Conservation (phyloP, 305 asterid species). For the Striga hermonthica region DNA sequence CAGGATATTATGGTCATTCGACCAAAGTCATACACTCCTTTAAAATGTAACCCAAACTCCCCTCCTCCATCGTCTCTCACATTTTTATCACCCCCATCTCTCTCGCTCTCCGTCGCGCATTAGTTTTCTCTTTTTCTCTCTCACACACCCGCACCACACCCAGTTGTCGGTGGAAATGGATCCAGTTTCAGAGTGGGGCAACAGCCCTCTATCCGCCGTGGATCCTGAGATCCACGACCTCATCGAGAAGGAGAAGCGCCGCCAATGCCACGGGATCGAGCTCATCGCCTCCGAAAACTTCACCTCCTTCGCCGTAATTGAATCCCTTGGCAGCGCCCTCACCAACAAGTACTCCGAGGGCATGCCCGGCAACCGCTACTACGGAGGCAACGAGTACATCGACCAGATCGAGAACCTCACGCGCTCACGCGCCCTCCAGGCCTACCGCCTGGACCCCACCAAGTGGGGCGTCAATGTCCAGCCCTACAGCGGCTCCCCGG, state of each 20-base stretch:
- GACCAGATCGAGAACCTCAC: slow-evolving; percentile 89
- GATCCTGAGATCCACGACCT: slow-evolving; percentile 93
- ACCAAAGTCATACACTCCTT: neutral
- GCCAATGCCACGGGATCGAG: slow-evolving; percentile 92
- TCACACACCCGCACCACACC: neutral
- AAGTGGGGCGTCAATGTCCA: slow-evolving; percentile 97
- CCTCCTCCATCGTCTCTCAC: slow-evolving; percentile 12
- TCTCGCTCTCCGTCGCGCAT: slow-evolving; percentile 10
- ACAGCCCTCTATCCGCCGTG: slow-evolving; percentile 56
- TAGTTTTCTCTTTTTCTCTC: slow-evolving; percentile 5
- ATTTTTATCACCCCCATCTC: neutral
- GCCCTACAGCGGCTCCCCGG: slow-evolving; percentile 92
- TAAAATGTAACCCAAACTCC: slow-evolving; percentile 26
- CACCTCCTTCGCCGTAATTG: slow-evolving; percentile 95
- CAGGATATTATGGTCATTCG: slow-evolving; percentile 33
- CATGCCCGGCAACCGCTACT: slow-evolving; percentile 87
- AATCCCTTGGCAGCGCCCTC: slow-evolving; percentile 86
- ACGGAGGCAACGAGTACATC: slow-evolving; percentile 89
- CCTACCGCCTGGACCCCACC: slow-evolving; percentile 80
- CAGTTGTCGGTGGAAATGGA: slow-evolving; percentile 45
- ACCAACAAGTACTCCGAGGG: slow-evolving; percentile 98
- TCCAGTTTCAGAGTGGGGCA: slow-evolving; percentile 79
- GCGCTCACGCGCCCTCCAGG: slow-evolving; percentile 84
- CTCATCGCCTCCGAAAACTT: slow-evolving; percentile 93
- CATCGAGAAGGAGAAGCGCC: slow-evolving; percentile 89